Conservation (phyloP, 208 protist species). For the Wallacemonas sp. region DNA sequence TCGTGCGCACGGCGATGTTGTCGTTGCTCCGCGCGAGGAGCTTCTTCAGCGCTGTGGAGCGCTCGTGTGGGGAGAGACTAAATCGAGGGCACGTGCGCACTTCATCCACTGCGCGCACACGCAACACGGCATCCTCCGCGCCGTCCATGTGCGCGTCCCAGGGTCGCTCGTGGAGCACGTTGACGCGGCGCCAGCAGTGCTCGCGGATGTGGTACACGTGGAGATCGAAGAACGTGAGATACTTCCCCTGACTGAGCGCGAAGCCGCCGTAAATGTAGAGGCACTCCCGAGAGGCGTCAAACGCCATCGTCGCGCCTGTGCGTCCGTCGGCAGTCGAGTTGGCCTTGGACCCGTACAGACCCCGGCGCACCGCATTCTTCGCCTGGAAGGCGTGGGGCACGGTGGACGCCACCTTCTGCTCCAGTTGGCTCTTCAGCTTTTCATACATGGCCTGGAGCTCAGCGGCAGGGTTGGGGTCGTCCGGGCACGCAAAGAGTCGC, state of each 20-base stretch:
- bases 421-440: slow-evolving; percentile 24
- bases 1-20: not conserved
- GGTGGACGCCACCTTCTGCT: slow-evolving; percentile 23
- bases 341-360: slow-evolving; percentile 23
- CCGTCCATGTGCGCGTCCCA: slow-evolving; percentile 27
- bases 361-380: slow-evolving; percentile 18
- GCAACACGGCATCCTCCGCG: slow-evolving; percentile 20
- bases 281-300: slow-evolving; percentile 32
- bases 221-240: slow-evolving; percentile 56
- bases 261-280: slow-evolving; percentile 74
- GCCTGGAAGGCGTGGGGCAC: not conserved
- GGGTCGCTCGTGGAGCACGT: slow-evolving; percentile 19
- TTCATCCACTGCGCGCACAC: slow-evolving; percentile 20
- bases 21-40: slow-evolving; percentile 20
- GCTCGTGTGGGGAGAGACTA: slow-evolving; percentile 7
- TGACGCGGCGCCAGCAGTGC: slow-evolving; percentile 51
- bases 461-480: slow-evolving; percentile 23
- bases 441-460: slow-evolving; percentile 12
- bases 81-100: slow-evolving; percentile 21
- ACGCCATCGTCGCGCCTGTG: slow-evolving; percentile 58
- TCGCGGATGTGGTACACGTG: slow-evolving; percentile 55
- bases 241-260: slow-evolving; percentile 29
- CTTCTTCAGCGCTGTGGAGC: slow-evolving; percentile 4
- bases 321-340: slow-evolving; percentile 59
- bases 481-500: slow-evolving; percentile 39